Percentiles rank a stretch among this genome's conserved stretches.
Evolutionary conservation across 2,329 filamentous ascomycete species (phyloP).

Genomic region (Catunica adiposa): DNA sequence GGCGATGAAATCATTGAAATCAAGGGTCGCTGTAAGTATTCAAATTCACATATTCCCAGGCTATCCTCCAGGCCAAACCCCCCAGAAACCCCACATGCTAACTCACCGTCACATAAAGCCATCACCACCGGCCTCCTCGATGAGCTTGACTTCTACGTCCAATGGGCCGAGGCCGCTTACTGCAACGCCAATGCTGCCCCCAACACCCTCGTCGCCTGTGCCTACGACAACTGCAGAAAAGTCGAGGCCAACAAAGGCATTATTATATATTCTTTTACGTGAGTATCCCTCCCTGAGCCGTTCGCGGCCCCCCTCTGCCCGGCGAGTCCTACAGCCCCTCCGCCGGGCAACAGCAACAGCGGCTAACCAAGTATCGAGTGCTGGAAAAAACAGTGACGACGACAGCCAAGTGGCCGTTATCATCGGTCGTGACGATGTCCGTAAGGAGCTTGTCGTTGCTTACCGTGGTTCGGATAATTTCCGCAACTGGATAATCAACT

Average conservation of each 20-base stretch:
- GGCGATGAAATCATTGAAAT: conserved; percentile 10
- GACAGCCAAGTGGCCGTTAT: conserved; percentile 33
- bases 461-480: conserved; percentile 42
- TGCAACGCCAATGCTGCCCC: conserved; percentile 11
- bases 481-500: conserved; percentile 45
- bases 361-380: conserved; percentile 16
- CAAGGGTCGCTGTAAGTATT: conserved; percentile 9
- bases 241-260: conserved; percentile 11
- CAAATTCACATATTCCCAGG: neutral
- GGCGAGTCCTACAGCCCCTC: neutral
- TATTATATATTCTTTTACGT: conserved; percentile 9
- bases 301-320: neutral
- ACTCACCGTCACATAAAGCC: neutral
- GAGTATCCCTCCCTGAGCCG: conserved; percentile 2
- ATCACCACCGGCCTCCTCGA: conserved; percentile 6
- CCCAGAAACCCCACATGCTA: neutral
- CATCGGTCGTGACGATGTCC: conserved; percentile 32
- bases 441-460: conserved; percentile 39
- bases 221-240: conserved; percentile 10
- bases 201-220: conserved; percentile 9
- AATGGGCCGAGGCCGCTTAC: conserved; percentile 14
- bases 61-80: neutral
- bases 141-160: conserved; percentile 13
- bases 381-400: conserved; percentile 21
- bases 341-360: neutral